These are phyloP conservation scores for Pleurostoma richardsiae DNA, from an alignment of 2,329 filamentous ascomycete genomes.

Conservation along the genomic window DNA sequence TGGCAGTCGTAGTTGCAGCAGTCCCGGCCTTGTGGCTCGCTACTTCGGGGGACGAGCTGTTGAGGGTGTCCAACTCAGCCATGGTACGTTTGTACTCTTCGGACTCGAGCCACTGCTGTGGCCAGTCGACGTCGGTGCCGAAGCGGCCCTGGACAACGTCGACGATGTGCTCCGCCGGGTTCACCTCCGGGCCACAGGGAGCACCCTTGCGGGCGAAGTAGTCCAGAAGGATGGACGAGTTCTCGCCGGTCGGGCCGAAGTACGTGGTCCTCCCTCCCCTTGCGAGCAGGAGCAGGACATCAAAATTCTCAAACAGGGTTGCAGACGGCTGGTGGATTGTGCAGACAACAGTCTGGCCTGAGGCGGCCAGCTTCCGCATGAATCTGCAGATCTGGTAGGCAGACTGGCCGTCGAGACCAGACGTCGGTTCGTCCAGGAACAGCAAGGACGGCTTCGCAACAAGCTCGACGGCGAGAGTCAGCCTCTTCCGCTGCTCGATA, in stretches of 20 bases:
- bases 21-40: not conserved
- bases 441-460: slow-evolving; percentile 39
- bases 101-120: slow-evolving; percentile 44
- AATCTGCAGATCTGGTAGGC: slow-evolving; percentile 60
- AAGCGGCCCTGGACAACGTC: slow-evolving; percentile 36
- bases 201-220: slow-evolving; percentile 50
- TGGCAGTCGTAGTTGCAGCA: not conserved
- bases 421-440: slow-evolving; percentile 60
- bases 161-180: slow-evolving; percentile 52
- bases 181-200: slow-evolving; percentile 40
- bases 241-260: slow-evolving; percentile 46
- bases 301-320: slow-evolving; percentile 51
- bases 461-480: slow-evolving; percentile 67
- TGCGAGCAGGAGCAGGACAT: slow-evolving; percentile 49
- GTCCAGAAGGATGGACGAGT: slow-evolving; percentile 38
- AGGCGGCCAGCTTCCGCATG: slow-evolving; percentile 54
- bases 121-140: slow-evolving; percentile 52
- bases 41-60: not conserved
- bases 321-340: slow-evolving; percentile 58
- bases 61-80: slow-evolving; percentile 6
- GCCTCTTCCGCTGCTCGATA: slow-evolving; percentile 53
- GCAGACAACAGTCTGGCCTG: slow-evolving; percentile 54
- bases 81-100: slow-evolving; percentile 2
- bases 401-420: slow-evolving; percentile 52
- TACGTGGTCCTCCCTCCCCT: slow-evolving; percentile 49